These are phyloP conservation scores for Rauvolfia tetraphylla DNA, from an alignment of 257 asterid species.

Conservation along the genomic window DNA sequence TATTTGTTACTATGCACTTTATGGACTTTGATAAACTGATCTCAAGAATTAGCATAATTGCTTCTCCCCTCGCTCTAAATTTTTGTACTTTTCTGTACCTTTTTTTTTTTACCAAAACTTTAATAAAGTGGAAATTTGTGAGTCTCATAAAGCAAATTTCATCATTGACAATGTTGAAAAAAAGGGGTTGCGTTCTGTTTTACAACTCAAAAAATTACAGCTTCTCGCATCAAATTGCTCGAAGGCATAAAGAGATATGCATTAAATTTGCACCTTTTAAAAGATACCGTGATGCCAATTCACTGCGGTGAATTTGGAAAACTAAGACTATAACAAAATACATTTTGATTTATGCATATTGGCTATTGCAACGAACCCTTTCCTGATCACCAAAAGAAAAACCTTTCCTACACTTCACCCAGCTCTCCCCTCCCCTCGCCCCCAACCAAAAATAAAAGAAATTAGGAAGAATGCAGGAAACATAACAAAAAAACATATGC, in stretches of 20 bases:
- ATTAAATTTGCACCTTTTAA: too few relatives aligned
- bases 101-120: neutral
- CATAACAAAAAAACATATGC: too few relatives aligned
- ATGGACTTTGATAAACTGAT: neutral
- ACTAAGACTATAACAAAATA: too few relatives aligned
- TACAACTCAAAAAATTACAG: neutral
- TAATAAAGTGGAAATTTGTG: neutral
- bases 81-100: neutral
- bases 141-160: constrained; percentile 1
- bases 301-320: too few relatives aligned
- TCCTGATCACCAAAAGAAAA: too few relatives aligned
- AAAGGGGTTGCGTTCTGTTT: neutral
- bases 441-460: too few relatives aligned
- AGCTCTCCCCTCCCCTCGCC: neutral
- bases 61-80: neutral
- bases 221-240: too few relatives aligned
- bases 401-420: too few relatives aligned
- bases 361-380: neutral
- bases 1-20: neutral
- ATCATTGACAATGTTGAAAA: neutral
- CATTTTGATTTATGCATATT: too few relatives aligned
- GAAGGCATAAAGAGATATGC: too few relatives aligned
- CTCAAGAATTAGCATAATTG: neutral
- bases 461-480: neutral
- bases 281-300: too few relatives aligned